Percentiles rank a stretch among this genome's conserved stretches.
phyloP scores from a whole-genome alignment of 805 yeast genomes.

The Lachancea thermotolerans region DNA sequence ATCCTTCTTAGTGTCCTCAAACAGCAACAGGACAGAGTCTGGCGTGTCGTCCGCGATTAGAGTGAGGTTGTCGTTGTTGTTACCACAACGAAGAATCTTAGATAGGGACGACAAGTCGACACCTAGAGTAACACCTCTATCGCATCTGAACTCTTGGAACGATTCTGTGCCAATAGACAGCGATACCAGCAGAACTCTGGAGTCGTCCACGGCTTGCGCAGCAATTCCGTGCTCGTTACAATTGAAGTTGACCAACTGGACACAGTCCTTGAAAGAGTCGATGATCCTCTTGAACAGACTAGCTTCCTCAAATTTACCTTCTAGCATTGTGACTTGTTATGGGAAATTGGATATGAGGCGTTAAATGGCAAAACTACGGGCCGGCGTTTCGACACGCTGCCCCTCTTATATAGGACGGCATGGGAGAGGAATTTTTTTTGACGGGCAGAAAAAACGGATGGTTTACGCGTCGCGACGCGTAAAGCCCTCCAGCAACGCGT shows the following conservation, averaged over 20 bases:
- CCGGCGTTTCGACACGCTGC: not conserved
- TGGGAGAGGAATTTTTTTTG: slow-evolving; percentile 2
- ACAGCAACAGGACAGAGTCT: slow-evolving; percentile 68
- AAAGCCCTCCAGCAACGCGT: not conserved
- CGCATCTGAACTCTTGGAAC: slow-evolving; percentile 90
- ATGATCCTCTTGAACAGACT: slow-evolving; percentile 82
- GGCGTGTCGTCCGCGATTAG: slow-evolving; percentile 85
- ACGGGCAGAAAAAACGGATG: not conserved
- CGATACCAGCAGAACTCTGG: slow-evolving; percentile 89
- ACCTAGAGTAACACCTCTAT: slow-evolving; percentile 86
- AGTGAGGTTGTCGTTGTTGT: slow-evolving; percentile 80
- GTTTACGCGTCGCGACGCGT: slow-evolving; percentile 10
- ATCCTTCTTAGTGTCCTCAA: slow-evolving; percentile 88
- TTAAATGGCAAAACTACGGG: not conserved
- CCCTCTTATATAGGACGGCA: not conserved
- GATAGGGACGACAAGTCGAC: slow-evolving; percentile 81
- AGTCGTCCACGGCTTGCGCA: slow-evolving; percentile 95
- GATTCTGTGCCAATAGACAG: slow-evolving; percentile 82
- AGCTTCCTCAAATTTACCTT: slow-evolving; percentile 94
- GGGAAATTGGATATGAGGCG: not conserved
- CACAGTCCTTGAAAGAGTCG: slow-evolving; percentile 92
- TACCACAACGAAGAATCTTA: slow-evolving; percentile 86
- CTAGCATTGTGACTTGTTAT: slow-evolving; percentile 57
- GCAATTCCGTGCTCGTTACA: slow-evolving; percentile 93
- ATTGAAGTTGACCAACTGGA: slow-evolving; percentile 91